Conservation (phyloP, 1,284 basidiomycete species). For the Inonotus hispidus region DNA sequence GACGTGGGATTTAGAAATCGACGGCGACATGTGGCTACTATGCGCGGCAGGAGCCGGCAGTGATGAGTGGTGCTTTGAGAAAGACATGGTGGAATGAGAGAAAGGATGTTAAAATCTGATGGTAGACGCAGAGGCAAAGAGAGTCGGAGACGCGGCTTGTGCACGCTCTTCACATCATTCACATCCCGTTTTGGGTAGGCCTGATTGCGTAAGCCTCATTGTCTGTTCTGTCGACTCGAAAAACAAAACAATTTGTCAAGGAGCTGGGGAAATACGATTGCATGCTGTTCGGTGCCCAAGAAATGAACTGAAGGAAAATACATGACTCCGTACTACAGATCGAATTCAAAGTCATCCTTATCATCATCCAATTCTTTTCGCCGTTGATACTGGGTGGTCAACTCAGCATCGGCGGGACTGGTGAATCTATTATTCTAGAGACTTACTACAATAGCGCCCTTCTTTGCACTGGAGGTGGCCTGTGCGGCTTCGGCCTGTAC, state of each 20-base stretch:
- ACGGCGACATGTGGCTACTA: constrained; percentile 52
- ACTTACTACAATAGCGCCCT: constrained; percentile 28
- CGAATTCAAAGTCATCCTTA: constrained; percentile 31
- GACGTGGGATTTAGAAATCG: constrained; percentile 79
- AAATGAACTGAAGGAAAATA: not conserved
- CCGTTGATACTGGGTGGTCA: constrained; percentile 28
- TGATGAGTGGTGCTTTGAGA: constrained; percentile 44
- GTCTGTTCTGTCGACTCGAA: not conserved
- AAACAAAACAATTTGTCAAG: not conserved
- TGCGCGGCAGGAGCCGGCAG: constrained; percentile 69
- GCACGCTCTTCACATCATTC: constrained; percentile 13
- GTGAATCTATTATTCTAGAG: not conserved
- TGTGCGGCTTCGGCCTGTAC: constrained; percentile 27
- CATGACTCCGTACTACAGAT: constrained; percentile 10
- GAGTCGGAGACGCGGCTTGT: constrained; percentile 20
- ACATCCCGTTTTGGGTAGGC: constrained; percentile 10
- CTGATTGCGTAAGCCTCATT: not conserved
- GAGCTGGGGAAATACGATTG: not conserved
- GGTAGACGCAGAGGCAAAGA: constrained; percentile 1
- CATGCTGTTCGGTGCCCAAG: not conserved
- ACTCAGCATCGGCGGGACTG: not conserved
- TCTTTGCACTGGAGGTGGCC: constrained; percentile 23
- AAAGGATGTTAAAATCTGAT: not conserved
- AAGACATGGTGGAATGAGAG: constrained; percentile 27
- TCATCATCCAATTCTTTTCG: constrained; percentile 28